Evolutionary conservation across 345 rosid genomes (phyloP).

Genomic region (Passiflora organensis): DNA sequence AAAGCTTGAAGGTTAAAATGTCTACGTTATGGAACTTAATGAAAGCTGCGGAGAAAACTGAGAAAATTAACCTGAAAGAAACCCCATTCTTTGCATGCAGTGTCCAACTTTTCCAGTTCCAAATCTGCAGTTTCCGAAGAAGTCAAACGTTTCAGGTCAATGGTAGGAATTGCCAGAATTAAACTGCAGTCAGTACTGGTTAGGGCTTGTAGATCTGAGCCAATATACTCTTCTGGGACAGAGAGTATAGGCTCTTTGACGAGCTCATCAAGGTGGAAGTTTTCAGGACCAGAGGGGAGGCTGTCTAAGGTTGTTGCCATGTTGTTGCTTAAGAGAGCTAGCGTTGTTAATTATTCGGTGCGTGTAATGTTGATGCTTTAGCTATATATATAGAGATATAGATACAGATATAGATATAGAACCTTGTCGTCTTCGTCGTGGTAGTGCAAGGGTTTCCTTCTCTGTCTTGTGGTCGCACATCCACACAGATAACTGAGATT

Average conservation of each 20-base stretch:
- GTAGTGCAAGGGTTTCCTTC: too few relatives aligned
- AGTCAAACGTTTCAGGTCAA: slow-evolving; percentile 23
- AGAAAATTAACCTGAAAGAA: slow-evolving; percentile 36
- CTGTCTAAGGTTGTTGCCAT: slow-evolving; percentile 1
- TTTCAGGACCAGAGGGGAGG: neutral
- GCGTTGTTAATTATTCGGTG: too few relatives aligned
- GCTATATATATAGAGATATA: too few relatives aligned
- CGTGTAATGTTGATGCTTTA: too few relatives aligned
- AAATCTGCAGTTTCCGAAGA: slow-evolving; percentile 10
- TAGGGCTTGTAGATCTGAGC: slow-evolving; percentile 6
- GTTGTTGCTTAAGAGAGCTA: too few relatives aligned
- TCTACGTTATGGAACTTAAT: too few relatives aligned
- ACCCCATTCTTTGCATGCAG: slow-evolving; percentile 36
- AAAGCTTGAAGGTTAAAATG: too few relatives aligned
- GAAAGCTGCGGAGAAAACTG: too few relatives aligned
- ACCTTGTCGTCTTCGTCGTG: too few relatives aligned
- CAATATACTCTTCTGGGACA: slow-evolving; percentile 19
- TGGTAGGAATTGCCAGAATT: slow-evolving; percentile 12
- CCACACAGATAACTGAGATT: too few relatives aligned
- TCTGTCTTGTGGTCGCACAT: too few relatives aligned
- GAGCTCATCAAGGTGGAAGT: slow-evolving; percentile 25
- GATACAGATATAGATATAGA: too few relatives aligned
- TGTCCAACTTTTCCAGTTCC: slow-evolving; percentile 26
- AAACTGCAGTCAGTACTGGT: neutral
- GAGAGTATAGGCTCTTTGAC: slow-evolving; percentile 15